Evolutionary conservation across 2,329 filamentous ascomycete genomes (phyloP).

Genomic region (Stemphylium vesicarium): DNA sequence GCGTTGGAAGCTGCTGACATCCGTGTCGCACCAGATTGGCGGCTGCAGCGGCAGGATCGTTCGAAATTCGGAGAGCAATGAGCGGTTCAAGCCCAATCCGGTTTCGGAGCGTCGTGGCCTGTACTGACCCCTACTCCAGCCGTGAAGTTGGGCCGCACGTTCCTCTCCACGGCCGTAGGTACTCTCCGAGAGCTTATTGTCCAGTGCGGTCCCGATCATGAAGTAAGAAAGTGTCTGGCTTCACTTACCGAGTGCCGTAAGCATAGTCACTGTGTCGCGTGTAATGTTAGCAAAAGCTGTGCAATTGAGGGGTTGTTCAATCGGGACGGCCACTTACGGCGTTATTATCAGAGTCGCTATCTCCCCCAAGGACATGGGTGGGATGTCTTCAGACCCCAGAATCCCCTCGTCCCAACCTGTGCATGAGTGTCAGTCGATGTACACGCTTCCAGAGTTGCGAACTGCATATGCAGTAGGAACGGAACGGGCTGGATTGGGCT

Average conservation of each 20-base stretch:
- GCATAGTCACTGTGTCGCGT: slow-evolving; percentile 42
- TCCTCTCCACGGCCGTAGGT: neutral
- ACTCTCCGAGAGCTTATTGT: slow-evolving; percentile 2
- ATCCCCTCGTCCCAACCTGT: slow-evolving; percentile 72
- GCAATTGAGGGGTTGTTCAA: neutral
- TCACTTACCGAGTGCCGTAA: slow-evolving; percentile 47
- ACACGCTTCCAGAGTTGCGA: slow-evolving; percentile 4
- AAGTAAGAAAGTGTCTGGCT: neutral
- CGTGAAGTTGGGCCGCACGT: neutral
- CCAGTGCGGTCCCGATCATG: slow-evolving; percentile 4
- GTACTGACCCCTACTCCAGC: neutral
- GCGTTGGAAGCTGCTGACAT: slow-evolving; percentile 2
- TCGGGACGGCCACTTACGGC: slow-evolving; percentile 59
- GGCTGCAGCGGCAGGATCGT: slow-evolving; percentile 4
- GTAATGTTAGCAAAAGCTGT: slow-evolving; percentile 22
- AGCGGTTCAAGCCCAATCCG: neutral
- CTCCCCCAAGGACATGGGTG: slow-evolving; percentile 86
- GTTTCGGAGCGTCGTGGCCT: neutral
- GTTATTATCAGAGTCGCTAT: slow-evolving; percentile 84
- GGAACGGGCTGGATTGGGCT: slow-evolving; percentile 1
- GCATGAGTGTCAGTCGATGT: slow-evolving; percentile 27
- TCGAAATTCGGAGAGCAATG: neutral
- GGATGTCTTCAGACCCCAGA: slow-evolving; percentile 39
- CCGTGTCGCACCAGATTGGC: slow-evolving; percentile 1
- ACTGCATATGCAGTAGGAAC: slow-evolving; percentile 5